Evolutionary conservation across 257 asterid genomes (phyloP).

Genomic region (Voacanga thouarsii): DNA sequence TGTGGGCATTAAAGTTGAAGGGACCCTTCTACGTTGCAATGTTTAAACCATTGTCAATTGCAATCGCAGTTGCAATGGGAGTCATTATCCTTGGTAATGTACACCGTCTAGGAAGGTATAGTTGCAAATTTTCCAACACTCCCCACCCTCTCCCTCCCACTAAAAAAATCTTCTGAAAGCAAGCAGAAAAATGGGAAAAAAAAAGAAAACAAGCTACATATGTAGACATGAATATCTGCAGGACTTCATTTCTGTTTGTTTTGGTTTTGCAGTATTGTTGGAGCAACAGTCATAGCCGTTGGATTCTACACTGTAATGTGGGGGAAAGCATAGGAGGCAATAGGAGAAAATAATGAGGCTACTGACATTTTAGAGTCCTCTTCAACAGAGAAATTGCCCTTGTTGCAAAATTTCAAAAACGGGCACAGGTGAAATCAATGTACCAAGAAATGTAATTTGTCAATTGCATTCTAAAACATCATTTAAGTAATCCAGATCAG

Average conservation of each 20-base stretch:
- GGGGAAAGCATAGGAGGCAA: conserved; percentile 77
- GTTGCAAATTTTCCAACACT: neutral
- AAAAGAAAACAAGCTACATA: neutral
- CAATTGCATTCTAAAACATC: no score
- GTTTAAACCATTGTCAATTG: conserved; percentile 85
- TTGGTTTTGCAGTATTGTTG: conserved; percentile 48
- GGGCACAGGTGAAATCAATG: no score
- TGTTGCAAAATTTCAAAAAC: conserved; percentile 45
- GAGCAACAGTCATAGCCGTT: conserved; percentile 58
- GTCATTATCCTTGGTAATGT: conserved; percentile 71
- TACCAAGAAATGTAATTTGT: no score
- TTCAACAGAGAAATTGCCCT: conserved; percentile 39
- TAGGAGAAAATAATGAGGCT: conserved; percentile 25
- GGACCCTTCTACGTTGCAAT: conserved; percentile 86
- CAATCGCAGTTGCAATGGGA: no score
- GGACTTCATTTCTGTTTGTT: neutral
- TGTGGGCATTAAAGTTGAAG: conserved; percentile 74
- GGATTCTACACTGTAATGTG: conserved; percentile 89
- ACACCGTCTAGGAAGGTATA: conserved; percentile 90
- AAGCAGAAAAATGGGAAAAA: no score
- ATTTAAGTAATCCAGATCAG: no score
- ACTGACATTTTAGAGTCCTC: conserved; percentile 43
- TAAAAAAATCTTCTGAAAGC: no score
- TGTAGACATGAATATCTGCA: no score
- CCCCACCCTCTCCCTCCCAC: no score